These are phyloP conservation scores for Yarrowia divulgata DNA, from an alignment of 805 yeast genomes.

Conservation along the genomic window DNA sequence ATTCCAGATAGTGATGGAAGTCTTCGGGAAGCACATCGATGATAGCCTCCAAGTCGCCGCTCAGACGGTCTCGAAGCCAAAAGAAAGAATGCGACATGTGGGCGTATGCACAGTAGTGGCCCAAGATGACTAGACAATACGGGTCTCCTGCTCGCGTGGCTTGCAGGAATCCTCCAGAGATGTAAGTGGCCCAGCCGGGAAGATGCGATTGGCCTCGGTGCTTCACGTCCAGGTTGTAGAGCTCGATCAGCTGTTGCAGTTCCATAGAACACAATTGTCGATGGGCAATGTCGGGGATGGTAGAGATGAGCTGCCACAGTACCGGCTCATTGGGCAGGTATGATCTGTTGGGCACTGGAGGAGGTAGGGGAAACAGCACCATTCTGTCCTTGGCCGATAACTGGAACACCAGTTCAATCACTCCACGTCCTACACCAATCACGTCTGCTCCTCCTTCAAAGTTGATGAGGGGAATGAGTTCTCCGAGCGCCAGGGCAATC, in stretches of 20 bases:
- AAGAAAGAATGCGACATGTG: conserved; percentile 29
- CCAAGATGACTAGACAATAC: conserved; percentile 29
- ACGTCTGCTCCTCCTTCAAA: conserved; percentile 37
- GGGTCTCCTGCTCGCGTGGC: conserved; percentile 30
- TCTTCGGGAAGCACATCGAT: conserved; percentile 26
- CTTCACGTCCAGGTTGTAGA: conserved; percentile 34
- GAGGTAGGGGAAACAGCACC: conserved; percentile 29
- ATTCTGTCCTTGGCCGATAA: conserved; percentile 33
- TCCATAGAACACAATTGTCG: conserved; percentile 34
- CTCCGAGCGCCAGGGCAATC: conserved; percentile 37
- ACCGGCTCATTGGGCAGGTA: conserved; percentile 17
- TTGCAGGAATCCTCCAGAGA: conserved; percentile 28
- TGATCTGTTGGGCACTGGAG: conserved; percentile 20
- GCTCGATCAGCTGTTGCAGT: conserved; percentile 24
- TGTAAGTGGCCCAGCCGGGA: conserved; percentile 37
- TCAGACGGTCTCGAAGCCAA: conserved; percentile 32
- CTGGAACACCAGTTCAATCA: conserved; percentile 37
- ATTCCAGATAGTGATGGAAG: conserved; percentile 29
- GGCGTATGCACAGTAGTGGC: conserved; percentile 36
- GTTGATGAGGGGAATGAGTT: conserved; percentile 28
- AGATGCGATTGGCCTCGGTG: conserved; percentile 36
- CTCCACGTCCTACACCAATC: conserved; percentile 36
- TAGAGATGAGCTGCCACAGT: conserved; percentile 29
- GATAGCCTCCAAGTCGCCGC: conserved; percentile 23
- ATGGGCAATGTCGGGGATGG: conserved; percentile 25